A percentile compares a stretch with the other conserved stretches of the same genome.
These are phyloP conservation scores for Grifola frondosa DNA, from an alignment of 1,284 basidiomycete genomes.

Conservation along the genomic window DNA sequence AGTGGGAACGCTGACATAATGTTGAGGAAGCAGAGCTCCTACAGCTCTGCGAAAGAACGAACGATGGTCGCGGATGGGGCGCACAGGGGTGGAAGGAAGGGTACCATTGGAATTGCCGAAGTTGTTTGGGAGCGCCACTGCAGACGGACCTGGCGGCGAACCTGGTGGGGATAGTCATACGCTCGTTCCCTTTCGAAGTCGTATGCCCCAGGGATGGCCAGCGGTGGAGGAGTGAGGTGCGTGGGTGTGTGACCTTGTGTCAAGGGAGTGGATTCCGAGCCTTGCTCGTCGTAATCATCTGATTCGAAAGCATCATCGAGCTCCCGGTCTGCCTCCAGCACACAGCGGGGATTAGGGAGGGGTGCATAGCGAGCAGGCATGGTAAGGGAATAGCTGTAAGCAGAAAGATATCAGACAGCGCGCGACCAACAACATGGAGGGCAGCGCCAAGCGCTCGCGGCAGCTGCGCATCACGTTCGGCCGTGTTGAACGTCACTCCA, in stretches of 20 bases:
- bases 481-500: too few relatives aligned
- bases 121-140: constrained; percentile 63
- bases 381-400: not conserved
- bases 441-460: too few relatives aligned
- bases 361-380: constrained; percentile 47
- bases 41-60: constrained; percentile 63
- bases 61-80: constrained; percentile 37
- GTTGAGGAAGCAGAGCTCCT: constrained; percentile 72
- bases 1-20: constrained; percentile 64
- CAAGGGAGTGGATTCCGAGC: constrained; percentile 42
- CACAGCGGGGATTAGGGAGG: constrained; percentile 47
- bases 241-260: constrained; percentile 22
- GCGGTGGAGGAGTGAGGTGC: constrained; percentile 13
- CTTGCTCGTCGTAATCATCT: constrained; percentile 46
- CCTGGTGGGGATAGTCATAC: constrained; percentile 73
- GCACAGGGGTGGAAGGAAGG: constrained; percentile 55
- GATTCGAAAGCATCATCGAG: constrained; percentile 66
- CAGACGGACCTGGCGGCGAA: constrained; percentile 69
- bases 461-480: too few relatives aligned
- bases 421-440: too few relatives aligned
- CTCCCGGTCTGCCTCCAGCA: constrained; percentile 54
- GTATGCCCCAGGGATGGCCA: constrained; percentile 19
- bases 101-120: constrained; percentile 81
- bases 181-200: constrained; percentile 22
- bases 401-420: not conserved